phyloP scores from a whole-genome alignment of 768 basidiomycete species.

The Leucosporidium yakuticum region DNA sequence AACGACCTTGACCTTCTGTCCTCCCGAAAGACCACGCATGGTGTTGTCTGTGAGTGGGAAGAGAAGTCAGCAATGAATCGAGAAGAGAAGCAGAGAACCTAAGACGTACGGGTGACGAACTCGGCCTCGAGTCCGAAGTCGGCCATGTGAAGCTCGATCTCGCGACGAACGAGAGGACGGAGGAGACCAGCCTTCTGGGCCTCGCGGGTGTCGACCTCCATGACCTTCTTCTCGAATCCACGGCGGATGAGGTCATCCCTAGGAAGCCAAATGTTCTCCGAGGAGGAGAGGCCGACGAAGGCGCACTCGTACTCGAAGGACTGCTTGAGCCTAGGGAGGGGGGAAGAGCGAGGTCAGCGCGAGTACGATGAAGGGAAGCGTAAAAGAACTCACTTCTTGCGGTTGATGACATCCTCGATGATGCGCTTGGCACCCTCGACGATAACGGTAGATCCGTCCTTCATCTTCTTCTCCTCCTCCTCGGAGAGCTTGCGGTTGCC shows the following conservation, averaged over 20 bases:
- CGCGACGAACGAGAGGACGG: conserved; percentile 96
- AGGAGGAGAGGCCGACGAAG: conserved; percentile 64
- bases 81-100: not conserved
- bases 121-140: conserved; percentile 99
- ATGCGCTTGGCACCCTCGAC: conserved; percentile 87
- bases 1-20: conserved; percentile 95
- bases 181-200: conserved; percentile 86
- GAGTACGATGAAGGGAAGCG: conserved; percentile 85
- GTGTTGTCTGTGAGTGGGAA: conserved; percentile 76
- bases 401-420: conserved; percentile 59
- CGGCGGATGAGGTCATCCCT: conserved; percentile 79
- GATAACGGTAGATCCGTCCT: conserved; percentile 81
- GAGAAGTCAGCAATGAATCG: not conserved
- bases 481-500: conserved; percentile 74
- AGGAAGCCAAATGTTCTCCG: conserved; percentile 87
- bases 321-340: conserved; percentile 72
- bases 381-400: conserved; percentile 70
- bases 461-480: conserved; percentile 73
- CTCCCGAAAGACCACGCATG: conserved; percentile 94
- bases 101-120: conserved; percentile 66
- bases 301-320: conserved; percentile 65
- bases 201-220: conserved; percentile 76
- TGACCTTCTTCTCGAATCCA: conserved; percentile 90
- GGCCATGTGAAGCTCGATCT: conserved; percentile 96
- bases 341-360: conserved; percentile 47